Conservation (phyloP, 2,329 filamentous ascomycete genomes). For the Botryotinia convoluta region DNA sequence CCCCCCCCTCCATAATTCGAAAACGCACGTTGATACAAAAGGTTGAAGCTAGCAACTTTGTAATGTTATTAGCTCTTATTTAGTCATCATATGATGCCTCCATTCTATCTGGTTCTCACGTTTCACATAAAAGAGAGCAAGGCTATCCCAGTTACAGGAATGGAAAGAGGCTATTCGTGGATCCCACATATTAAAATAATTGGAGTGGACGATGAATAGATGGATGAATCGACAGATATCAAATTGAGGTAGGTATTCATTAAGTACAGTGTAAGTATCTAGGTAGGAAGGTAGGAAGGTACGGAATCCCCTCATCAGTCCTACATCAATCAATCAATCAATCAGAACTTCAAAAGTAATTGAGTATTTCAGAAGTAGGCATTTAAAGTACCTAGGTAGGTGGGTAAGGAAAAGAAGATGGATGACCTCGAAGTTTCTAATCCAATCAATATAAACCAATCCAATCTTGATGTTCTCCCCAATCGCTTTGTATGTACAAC, state of each 20-base stretch:
- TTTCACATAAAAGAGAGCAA: conserved; percentile 2
- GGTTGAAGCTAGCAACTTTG: no score
- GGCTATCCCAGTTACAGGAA: not conserved
- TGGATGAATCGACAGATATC: no score
- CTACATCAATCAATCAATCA: not conserved
- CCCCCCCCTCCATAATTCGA: not conserved
- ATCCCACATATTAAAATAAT: not conserved
- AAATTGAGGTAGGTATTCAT: not conserved
- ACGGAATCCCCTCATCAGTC: not conserved
- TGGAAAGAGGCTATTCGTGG: not conserved
- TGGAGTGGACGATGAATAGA: not conserved
- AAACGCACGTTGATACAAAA: not conserved
- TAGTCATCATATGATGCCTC: no score
- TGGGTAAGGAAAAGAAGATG: not conserved
- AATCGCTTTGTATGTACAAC: not conserved
- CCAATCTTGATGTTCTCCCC: not conserved
- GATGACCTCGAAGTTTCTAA: not conserved
- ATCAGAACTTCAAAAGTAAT: not conserved
- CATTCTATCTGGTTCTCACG: not conserved
- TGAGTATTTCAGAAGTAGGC: not conserved
- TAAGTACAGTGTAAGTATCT: not conserved
- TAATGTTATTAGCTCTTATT: not conserved
- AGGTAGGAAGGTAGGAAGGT: not conserved
- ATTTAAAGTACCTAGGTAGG: not conserved
- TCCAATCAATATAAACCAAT: not conserved